Evolutionary conservation across 495 filamentous ascomycete species (phyloP).

Genomic region (Beverwykella pulmonaria): DNA sequence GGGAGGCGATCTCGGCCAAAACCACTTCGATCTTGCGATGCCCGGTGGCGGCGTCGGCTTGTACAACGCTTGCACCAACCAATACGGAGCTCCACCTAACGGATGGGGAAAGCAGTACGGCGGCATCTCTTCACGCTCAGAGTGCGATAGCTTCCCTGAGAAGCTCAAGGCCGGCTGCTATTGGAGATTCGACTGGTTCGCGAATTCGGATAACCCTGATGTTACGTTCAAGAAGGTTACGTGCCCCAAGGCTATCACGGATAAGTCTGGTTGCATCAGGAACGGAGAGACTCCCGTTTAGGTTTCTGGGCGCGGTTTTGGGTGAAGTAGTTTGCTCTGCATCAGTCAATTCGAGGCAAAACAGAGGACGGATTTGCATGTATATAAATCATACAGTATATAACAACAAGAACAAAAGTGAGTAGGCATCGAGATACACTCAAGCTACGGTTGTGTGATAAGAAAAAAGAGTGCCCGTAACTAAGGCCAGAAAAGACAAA

Average conservation of each 20-base stretch:
- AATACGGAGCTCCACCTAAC: conserved; percentile 60
- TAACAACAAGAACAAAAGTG: no score
- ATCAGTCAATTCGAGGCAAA: no score
- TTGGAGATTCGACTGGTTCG: conserved; percentile 72
- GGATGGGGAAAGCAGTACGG: conserved; percentile 67
- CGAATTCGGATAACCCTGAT: conserved; percentile 62
- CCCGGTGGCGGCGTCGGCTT: conserved; percentile 68
- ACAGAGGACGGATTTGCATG: no score
- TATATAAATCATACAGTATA: no score
- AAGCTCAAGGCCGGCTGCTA: conserved; percentile 64
- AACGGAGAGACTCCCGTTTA: conserved; percentile 31
- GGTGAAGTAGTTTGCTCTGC: no score
- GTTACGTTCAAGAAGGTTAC: conserved; percentile 60
- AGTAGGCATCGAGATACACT: no score
- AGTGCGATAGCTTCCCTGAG: conserved; percentile 59
- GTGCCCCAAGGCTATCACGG: conserved; percentile 62
- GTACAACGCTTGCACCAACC: conserved; percentile 64
- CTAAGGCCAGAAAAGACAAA: no score
- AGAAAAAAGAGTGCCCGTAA: no score
- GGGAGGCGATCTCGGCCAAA: conserved; percentile 59
- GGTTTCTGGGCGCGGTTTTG: not conserved
- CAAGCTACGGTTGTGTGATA: no score
- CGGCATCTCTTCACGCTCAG: conserved; percentile 55
- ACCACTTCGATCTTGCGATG: conserved; percentile 68
- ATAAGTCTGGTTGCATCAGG: conserved; percentile 56